phyloP scores from a whole-genome alignment of 768 basidiomycete species.

The Russula foetens region DNA sequence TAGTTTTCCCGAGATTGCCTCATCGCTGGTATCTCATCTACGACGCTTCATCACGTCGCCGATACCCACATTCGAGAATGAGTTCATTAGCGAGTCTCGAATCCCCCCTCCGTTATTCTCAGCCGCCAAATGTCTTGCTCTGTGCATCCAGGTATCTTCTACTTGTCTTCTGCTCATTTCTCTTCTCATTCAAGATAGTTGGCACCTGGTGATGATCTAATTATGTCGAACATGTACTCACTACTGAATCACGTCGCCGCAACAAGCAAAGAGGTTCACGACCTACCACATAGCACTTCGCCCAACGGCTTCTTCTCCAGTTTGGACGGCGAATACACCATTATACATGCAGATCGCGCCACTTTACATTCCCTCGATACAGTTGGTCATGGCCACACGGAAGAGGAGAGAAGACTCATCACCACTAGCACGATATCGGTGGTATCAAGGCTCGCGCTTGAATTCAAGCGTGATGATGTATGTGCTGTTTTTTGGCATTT shows the following conservation, averaged over 20 bases:
- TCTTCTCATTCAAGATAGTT: conserved; percentile 37
- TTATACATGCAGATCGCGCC: conserved; percentile 31
- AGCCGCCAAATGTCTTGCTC: conserved; percentile 82
- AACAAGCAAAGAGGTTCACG: conserved; percentile 68
- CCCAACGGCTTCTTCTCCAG: conserved; percentile 14
- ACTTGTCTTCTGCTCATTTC: neutral
- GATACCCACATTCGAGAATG: conserved; percentile 79
- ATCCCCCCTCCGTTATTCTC: conserved; percentile 74
- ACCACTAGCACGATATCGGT: conserved; percentile 90
- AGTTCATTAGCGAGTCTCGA: conserved; percentile 64
- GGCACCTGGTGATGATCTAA: conserved; percentile 78
- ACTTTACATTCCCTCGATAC: conserved; percentile 52
- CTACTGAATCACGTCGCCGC: conserved; percentile 87
- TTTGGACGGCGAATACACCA: conserved; percentile 20
- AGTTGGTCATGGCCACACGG: conserved; percentile 59
- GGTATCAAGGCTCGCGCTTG: conserved; percentile 79
- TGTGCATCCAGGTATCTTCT: conserved; percentile 70
- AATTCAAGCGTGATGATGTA: conserved; percentile 82
- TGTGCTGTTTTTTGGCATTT: neutral
- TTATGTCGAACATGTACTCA: conserved; percentile 96
- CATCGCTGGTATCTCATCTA: conserved; percentile 66
- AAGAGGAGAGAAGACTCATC: conserved; percentile 78
- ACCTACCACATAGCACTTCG: conserved; percentile 38
- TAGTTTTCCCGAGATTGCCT: conserved; percentile 77
- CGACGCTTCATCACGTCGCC: conserved; percentile 86